Percentiles rank a stretch among this genome's conserved stretches.
phyloP scores from a whole-genome alignment of 257 asterid genomes.

The Plantago elongata region DNA sequence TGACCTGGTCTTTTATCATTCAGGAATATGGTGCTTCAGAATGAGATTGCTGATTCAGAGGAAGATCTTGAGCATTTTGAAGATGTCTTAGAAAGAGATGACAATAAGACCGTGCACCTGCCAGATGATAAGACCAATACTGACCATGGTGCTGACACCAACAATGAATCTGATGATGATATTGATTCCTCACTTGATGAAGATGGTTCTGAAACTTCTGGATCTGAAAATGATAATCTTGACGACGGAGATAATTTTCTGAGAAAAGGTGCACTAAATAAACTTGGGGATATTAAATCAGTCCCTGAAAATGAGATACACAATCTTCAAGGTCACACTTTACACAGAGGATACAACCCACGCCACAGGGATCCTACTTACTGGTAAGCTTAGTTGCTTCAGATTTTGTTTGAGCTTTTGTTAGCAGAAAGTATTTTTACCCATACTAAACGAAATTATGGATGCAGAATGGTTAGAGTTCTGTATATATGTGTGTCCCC shows the following conservation, averaged over 20 bases:
- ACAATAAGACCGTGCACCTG: constrained; percentile 23
- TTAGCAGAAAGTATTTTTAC: not conserved
- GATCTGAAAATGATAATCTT: constrained; percentile 36
- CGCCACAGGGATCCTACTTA: constrained; percentile 80
- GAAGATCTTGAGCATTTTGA: constrained; percentile 92
- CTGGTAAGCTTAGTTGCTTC: constrained; percentile 42
- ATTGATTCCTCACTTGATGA: constrained; percentile 36
- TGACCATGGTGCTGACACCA: constrained; percentile 26
- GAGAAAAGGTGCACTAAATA: constrained; percentile 30
- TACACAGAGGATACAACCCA: constrained; percentile 70
- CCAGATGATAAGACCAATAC: constrained; percentile 24
- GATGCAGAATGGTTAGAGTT: too few species aligned
- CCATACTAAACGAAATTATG: not conserved
- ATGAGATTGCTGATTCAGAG: constrained; percentile 69
- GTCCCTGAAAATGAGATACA: constrained; percentile 21
- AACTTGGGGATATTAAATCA: constrained; percentile 27
- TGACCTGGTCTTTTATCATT: constrained; percentile 19
- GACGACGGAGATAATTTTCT: constrained; percentile 40
- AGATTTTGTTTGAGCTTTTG: not conserved
- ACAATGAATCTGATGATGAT: constrained; percentile 30
- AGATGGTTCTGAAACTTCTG: constrained; percentile 41
- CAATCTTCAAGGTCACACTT: constrained; percentile 23
- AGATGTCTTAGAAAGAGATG: constrained; percentile 61
- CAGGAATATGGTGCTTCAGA: constrained; percentile 82
- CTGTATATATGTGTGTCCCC: too few species aligned